These are phyloP conservation scores for Vinca minor DNA, from an alignment of 257 asterid species.

Conservation along the genomic window DNA sequence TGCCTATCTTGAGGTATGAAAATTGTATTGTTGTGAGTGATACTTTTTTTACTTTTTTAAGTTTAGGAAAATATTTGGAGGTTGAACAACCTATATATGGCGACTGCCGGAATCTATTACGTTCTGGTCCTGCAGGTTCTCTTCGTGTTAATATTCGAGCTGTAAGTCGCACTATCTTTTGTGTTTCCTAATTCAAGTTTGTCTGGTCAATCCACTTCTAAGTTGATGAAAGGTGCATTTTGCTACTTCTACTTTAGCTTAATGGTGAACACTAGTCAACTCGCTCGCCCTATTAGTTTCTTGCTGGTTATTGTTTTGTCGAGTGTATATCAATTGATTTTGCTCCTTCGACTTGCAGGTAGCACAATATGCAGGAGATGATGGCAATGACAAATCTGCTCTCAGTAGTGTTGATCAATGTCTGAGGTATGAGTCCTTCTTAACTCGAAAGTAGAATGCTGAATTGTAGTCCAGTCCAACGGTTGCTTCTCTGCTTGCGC, in stretches of 20 bases:
- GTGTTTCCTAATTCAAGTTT: too few relatives aligned
- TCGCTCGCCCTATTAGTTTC: too few relatives aligned
- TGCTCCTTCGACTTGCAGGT: constrained; percentile 38
- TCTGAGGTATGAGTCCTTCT: constrained; percentile 61
- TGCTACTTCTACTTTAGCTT: too few relatives aligned
- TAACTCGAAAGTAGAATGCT: constrained; percentile 2
- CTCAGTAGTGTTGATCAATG: constrained; percentile 68
- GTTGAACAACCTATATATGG: constrained; percentile 57
- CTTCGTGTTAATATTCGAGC: constrained; percentile 94
- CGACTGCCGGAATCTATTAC: constrained; percentile 72
- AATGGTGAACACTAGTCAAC: too few relatives aligned
- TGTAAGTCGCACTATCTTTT: constrained; percentile 69
- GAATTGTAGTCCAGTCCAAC: background rate
- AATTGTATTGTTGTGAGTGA: background rate
- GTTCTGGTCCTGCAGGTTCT: constrained; percentile 92
- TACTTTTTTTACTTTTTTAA: constrained; percentile 17
- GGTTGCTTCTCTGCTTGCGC: background rate
- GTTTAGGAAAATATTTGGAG: constrained; percentile 55
- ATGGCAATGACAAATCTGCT: constrained; percentile 66
- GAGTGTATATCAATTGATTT: background rate
- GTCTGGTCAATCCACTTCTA: too few relatives aligned
- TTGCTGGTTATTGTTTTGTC: too few relatives aligned
- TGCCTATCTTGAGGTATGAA: background rate
- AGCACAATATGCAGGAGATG: constrained; percentile 90
- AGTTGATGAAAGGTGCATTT: too few relatives aligned